Evolutionary conservation across 1,284 basidiomycete genomes (phyloP), one percentile per base, ranked within the genome.

Genomic region (Tylopilus sp.): DNA sequence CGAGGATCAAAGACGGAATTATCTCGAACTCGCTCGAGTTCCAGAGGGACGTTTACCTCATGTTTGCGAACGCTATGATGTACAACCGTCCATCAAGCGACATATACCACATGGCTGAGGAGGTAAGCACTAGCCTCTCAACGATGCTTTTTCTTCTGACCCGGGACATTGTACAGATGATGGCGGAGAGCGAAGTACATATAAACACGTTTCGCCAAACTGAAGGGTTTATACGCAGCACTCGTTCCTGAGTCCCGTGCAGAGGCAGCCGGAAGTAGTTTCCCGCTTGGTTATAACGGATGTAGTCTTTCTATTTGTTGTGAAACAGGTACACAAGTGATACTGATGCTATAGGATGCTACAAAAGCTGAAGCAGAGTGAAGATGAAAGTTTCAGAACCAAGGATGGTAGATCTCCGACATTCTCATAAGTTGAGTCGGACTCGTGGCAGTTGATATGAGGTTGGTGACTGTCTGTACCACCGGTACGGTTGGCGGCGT

Each of bases 31-130:
- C 89, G 2, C 76, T 85, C 34, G 92, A 97, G 65, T 94, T 89
- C 61, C 88, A 93, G 66, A 76, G 92, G 53, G 94, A 97, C 59
- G 82, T 96, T 7, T 87, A 84, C 61, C 74, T 97, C 51, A 92
- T 97, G 86, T 95, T 96, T 67, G 90, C 92, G 30, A 97, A 97
- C 63, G 92, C 94, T 12, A 86, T 94, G 78, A 92, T 97, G 87
- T 97, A 92, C 67, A 97, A 97, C 57, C 76, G 84, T 36, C 86
- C 87, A 2, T 84, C 82, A 5, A 87, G 85, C 19, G 88, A 91
- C 63, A 86, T 96, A 11, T 83, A 86, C 59, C 76, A 77, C 44
- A 92, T 96, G 87, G 89, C 93, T n/a, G 82, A 89, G 63, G 90
- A 94, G 74, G 89, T 88, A 52, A 69, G 81, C 60, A 31, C 39